Evolutionary conservation across 2,329 filamentous ascomycete genomes (phyloP).

Genomic region (Teratosphaeria epicoccoides): DNA sequence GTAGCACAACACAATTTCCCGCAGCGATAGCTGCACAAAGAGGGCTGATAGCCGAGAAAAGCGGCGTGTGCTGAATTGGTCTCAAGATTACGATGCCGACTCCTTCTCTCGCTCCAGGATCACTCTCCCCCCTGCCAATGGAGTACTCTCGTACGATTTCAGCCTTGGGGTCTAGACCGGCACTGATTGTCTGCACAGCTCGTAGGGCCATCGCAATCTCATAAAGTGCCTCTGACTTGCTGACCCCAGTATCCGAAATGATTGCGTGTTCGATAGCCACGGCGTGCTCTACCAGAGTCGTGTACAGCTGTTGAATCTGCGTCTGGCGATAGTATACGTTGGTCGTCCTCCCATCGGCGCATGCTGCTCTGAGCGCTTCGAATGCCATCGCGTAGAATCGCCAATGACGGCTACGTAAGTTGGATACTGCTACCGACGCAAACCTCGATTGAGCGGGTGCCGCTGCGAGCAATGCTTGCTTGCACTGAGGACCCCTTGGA

Average conservation of each 20-base stretch:
- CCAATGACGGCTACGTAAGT: no score
- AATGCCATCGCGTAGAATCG: slow-evolving; percentile 12
- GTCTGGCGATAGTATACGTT: slow-evolving; percentile 38
- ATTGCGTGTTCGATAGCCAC: slow-evolving; percentile 32
- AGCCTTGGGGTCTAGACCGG: slow-evolving; percentile 29
- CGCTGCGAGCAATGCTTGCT: no score
- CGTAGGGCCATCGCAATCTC: slow-evolving; percentile 35
- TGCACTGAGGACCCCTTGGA: no score
- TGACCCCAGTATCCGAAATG: slow-evolving; percentile 28
- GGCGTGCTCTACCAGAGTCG: slow-evolving; percentile 27
- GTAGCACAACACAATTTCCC: slow-evolving; percentile 42
- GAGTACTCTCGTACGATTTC: slow-evolving; percentile 34
- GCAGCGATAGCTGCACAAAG: slow-evolving; percentile 39
- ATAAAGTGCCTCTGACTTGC: slow-evolving; percentile 29
- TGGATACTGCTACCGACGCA: no score
- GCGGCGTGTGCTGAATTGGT: slow-evolving; percentile 37
- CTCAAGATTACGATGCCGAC: slow-evolving; percentile 40
- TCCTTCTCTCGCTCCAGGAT: slow-evolving; percentile 23
- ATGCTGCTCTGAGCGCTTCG: slow-evolving; percentile 29
- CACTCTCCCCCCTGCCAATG: slow-evolving; percentile 32
- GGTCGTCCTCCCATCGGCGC: slow-evolving; percentile 35
- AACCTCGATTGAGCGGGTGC: no score
- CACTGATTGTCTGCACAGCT: slow-evolving; percentile 31
- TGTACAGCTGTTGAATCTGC: slow-evolving; percentile 36
- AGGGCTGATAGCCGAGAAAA: slow-evolving; percentile 37